Percentiles rank a stretch among this genome's conserved stretches.
Evolutionary conservation across 202 grass and related monocot genomes (phyloP).

Genomic region (Cymbopogon flexuosus): DNA sequence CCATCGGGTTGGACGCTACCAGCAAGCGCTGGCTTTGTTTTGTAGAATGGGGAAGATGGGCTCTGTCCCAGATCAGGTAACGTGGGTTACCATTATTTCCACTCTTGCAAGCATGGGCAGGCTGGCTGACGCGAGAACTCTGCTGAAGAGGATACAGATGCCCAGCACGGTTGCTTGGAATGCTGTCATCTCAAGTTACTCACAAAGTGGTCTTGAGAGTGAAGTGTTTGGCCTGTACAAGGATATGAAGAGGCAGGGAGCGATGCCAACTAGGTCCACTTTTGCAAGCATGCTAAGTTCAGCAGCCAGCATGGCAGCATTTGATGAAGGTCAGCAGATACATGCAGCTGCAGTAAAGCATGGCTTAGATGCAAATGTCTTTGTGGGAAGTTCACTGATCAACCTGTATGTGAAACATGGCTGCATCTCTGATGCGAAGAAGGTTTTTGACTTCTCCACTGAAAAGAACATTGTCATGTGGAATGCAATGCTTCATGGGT

Average conservation of each 20-base stretch:
- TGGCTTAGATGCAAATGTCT: slow-evolving; percentile 61
- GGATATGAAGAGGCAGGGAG: slow-evolving; percentile 44
- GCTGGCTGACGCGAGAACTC: slow-evolving; percentile 24
- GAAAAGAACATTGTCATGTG: slow-evolving; percentile 63
- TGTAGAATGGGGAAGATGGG: slow-evolving; percentile 41
- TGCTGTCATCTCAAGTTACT: slow-evolving; percentile 49
- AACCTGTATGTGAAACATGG: slow-evolving; percentile 53
- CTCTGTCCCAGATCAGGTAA: slow-evolving; percentile 38
- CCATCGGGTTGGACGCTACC: slow-evolving; percentile 18
- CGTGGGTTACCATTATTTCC: slow-evolving; percentile 32
- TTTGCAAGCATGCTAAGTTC: slow-evolving; percentile 60
- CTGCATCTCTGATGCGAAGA: slow-evolving; percentile 38
- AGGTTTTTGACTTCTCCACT: slow-evolving; percentile 45
- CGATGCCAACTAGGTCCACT: slow-evolving; percentile 49
- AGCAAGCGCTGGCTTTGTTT: slow-evolving; percentile 44
- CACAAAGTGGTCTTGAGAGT: slow-evolving; percentile 22
- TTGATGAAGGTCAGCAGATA: slow-evolving; percentile 39
- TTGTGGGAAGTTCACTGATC: slow-evolving; percentile 61
- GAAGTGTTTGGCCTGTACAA: slow-evolving; percentile 49
- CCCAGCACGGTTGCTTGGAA: slow-evolving; percentile 56
- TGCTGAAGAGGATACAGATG: slow-evolving; percentile 35
- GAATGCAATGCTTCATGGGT: slow-evolving; percentile 61
- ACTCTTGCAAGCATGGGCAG: slow-evolving; percentile 46
- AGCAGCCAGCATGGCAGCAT: slow-evolving; percentile 34
- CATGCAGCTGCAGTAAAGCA: slow-evolving; percentile 48